phyloP scores from a whole-genome alignment of 331 rosid species.

The Phaseolus coccineus region DNA sequence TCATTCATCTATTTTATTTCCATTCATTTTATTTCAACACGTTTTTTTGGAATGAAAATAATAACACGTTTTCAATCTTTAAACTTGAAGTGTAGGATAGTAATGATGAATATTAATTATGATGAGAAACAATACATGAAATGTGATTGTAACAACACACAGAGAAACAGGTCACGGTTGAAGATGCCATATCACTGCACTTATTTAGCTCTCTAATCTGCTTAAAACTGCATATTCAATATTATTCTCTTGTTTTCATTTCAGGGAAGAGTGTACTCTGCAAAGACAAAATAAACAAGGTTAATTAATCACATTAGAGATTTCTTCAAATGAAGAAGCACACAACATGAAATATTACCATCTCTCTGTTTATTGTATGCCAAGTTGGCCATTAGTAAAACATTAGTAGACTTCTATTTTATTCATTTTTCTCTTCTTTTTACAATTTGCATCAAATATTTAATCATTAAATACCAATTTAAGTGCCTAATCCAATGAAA shows the following conservation, averaged over 20 bases:
- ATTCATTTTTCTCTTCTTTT: not conserved
- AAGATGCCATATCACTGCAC: slow-evolving; percentile 11
- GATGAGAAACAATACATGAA: not conserved
- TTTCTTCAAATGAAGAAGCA: slow-evolving; percentile 1
- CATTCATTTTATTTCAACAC: no score
- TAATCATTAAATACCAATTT: not conserved
- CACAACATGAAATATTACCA: not conserved
- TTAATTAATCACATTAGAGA: not conserved
- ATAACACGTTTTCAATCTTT: no score
- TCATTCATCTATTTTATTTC: no score
- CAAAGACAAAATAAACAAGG: slow-evolving; percentile 13
- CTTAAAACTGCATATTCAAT: slow-evolving; percentile 28
- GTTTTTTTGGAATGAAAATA: no score
- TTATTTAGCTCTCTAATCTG: slow-evolving; percentile 46
- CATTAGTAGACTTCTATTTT: not conserved
- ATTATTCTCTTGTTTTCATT: not conserved
- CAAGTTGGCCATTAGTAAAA: no score
- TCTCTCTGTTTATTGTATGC: no score
- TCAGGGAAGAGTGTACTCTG: slow-evolving; percentile 61
- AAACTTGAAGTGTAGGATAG: no score
- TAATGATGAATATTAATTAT: no score
- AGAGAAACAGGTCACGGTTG: slow-evolving; percentile 21
- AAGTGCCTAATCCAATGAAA: no score
- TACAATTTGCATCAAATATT: not conserved
- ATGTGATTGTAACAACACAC: slow-evolving; percentile 8